Base-by-base conservation (phyloP, 2,329 filamentous ascomycete species). In the Xylariomycetidae sp. region DNA sequence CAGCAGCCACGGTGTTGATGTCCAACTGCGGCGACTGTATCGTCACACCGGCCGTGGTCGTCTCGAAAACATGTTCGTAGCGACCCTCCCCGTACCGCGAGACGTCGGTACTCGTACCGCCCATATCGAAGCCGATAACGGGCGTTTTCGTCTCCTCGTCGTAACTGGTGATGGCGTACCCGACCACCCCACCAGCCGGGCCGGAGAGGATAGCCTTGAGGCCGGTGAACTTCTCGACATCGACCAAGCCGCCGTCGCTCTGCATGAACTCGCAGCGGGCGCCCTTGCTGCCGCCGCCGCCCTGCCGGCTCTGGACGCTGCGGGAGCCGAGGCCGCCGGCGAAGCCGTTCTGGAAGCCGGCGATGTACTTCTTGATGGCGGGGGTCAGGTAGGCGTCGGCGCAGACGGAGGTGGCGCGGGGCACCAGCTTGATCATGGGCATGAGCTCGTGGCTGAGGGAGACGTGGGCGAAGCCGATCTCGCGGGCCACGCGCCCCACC, bases 181-280 rank as follows among this genome's bases (percentile, higher is more conserved):
- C 89, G 0, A 95, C 88, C 0, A 95, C 89, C 25, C 89, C 89
- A 19, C 88, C 89, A n/a, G 89, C 89, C 2, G 89, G 89, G 0
- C 89, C 89, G 1, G 86, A 93, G 2, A 95, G 57, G 38, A 95
- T 93, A 3, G 87, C 87, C 48, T 82, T 80, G 4, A 95, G 64
- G 0, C 89, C 89, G 0, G 85, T 89, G 52, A 95, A 94, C 44
- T 76, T 80, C 35, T 85, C 79, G 0, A 88, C 82, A 43, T 88
- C 83, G 0, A 82, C 76, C 2, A 82, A 56, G 0, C 78, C 77
- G 15, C 85, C 86, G 43, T 93, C 85, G 8, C 82, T 88, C 57
- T 95, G 87, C 88, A 95, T 95, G 47, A 95, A 95, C 56, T 95
- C 88, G 61, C 89, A 95, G 42, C 89, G 70, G 4, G 86, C 85